Percentiles rank a stretch among this genome's conserved stretches.
Evolutionary conservation across 108 stramenopile species (phyloP).

Genomic region (Nannochloropsis oceanica): DNA sequence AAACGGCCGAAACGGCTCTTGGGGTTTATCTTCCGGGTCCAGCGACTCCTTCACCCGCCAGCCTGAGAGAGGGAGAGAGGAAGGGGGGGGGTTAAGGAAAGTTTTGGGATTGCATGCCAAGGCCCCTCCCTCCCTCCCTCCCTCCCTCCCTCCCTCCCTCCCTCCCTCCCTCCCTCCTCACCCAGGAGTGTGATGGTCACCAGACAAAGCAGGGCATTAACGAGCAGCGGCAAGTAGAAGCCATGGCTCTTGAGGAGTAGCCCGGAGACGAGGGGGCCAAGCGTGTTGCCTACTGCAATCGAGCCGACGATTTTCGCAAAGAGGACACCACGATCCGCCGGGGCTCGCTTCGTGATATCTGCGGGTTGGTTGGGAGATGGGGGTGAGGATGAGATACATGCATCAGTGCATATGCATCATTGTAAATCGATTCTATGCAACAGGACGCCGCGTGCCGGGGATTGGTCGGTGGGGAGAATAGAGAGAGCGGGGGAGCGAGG

Average conservation of each 20-base stretch:
- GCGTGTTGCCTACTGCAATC: background rate
- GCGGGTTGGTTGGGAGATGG: background rate
- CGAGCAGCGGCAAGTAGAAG: background rate
- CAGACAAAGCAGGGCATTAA: background rate
- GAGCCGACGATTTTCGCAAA: background rate
- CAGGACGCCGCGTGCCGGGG: no score
- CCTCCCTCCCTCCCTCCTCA: background rate
- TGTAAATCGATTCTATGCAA: no score
- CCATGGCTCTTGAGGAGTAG: background rate
- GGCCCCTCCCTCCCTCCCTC: no score
- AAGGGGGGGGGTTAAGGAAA: background rate
- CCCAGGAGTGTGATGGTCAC: background rate
- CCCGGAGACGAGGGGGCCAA: background rate
- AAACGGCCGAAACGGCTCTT: background rate
- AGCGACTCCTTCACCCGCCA: background rate
- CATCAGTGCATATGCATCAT: no score
- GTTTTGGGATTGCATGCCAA: no score
- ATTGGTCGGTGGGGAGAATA: background rate
- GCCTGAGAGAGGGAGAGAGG: background rate
- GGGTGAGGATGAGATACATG: no score
- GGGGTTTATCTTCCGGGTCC: background rate
- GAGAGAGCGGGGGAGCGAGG: background rate
- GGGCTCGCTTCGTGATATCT: background rate
- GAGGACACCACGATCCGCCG: background rate
- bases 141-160: background rate